A percentile compares a stretch with the other conserved stretches of the same genome.
phyloP scores from a whole-genome alignment of 2,329 filamentous ascomycete species.

The Huntiella bhutanensis region DNA sequence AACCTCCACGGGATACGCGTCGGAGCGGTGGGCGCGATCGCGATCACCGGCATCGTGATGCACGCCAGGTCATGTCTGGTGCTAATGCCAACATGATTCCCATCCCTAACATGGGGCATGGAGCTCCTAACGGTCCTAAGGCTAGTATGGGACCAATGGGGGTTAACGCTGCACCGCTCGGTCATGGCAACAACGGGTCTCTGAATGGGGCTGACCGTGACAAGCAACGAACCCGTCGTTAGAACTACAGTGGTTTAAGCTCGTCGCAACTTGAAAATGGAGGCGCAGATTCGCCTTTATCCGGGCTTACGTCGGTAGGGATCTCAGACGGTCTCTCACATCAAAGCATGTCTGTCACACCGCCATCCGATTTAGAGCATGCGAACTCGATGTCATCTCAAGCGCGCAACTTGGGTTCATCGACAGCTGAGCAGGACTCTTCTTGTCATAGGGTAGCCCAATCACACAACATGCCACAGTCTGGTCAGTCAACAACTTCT shows the following conservation, averaged over 20 bases:
- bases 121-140: not conserved
- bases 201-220: conserved; percentile 18
- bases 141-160: conserved; percentile 6
- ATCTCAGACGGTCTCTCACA: too few species aligned
- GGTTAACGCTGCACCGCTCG: conserved; percentile 10
- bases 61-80: not conserved
- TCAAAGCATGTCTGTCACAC: too few species aligned
- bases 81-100: conserved; percentile 6
- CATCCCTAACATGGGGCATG: not conserved
- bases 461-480: too few species aligned
- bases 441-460: too few species aligned
- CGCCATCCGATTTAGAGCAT: too few species aligned
- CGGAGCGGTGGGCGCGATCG: conserved; percentile 13
- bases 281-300: too few species aligned
- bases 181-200: not conserved
- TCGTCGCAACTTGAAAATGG: not conserved
- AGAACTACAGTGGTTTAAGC: conserved; percentile 5
- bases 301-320: too few species aligned
- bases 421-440: too few species aligned
- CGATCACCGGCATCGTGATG: conserved; percentile 7
- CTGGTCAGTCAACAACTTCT: too few species aligned
- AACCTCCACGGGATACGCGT: conserved; percentile 14
- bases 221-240: conserved; percentile 20
- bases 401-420: too few species aligned
- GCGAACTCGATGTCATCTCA: too few species aligned